A percentile compares a stretch with the other conserved stretches of the same genome.
phyloP scores from a whole-genome alignment of 2,329 filamentous ascomycete species.

The Alternaria longipes region DNA sequence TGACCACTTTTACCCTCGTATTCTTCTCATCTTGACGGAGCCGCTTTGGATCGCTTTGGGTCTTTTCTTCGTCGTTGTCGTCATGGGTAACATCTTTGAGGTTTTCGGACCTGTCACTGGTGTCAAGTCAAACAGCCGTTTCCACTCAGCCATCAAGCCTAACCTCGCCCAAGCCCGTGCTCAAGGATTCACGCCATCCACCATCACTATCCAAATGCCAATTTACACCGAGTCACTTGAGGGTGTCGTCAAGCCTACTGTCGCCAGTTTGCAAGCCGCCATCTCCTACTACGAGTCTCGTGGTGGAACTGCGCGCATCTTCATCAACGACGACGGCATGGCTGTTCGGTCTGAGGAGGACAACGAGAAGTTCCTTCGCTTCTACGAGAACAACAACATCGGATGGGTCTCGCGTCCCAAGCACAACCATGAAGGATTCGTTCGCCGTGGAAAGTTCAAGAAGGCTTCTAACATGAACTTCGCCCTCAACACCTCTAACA shows the following conservation, averaged over 20 bases:
- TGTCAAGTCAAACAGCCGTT: constrained; percentile 78
- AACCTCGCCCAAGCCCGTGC: constrained; percentile 57
- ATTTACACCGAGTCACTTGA: constrained; percentile 84
- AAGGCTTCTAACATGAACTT: constrained; percentile 77
- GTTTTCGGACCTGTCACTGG: constrained; percentile 81
- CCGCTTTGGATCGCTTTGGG: constrained; percentile 63
- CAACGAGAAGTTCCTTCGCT: constrained; percentile 53
- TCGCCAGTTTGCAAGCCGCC: constrained; percentile 76
- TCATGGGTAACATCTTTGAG: constrained; percentile 41
- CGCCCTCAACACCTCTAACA: constrained; percentile 67
- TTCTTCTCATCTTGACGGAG: constrained; percentile 61
- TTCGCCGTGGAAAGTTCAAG: constrained; percentile 43
- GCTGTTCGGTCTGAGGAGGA: constrained; percentile 63
- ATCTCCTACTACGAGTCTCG: constrained; percentile 59
- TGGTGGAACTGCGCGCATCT: constrained; percentile 72
- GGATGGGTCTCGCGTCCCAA: constrained; percentile 58
- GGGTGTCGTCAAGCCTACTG: constrained; percentile 77
- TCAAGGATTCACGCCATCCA: constrained; percentile 68
- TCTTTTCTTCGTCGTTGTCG: constrained; percentile 46
- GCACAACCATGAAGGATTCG: constrained; percentile 45
- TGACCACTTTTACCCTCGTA: constrained; percentile 62
- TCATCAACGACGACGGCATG: constrained; percentile 73
- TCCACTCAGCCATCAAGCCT: constrained; percentile 71
- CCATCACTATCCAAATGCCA: constrained; percentile 79
- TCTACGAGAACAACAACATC: constrained; percentile 59